Conservation (phyloP, 1,284 basidiomycete species). For the Ustilago trichophora region DNA sequence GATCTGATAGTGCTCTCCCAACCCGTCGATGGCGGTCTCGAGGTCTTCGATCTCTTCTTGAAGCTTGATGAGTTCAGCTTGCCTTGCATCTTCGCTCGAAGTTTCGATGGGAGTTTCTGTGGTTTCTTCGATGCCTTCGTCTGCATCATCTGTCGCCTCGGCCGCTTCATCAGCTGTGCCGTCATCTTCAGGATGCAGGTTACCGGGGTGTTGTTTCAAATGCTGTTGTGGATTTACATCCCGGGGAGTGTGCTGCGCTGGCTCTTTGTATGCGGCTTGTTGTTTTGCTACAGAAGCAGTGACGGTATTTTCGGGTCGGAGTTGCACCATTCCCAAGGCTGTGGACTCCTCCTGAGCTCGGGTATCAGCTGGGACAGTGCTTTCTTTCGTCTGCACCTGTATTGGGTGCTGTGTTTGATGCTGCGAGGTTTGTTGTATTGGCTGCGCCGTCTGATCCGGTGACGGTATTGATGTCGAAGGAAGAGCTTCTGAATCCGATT, state of each 20-base stretch:
- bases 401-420: background rate
- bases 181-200: background rate
- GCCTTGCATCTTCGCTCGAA: slow-evolving; percentile 33
- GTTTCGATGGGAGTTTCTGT: slow-evolving; percentile 22
- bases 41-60: slow-evolving; percentile 72
- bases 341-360: background rate
- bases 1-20: slow-evolving; percentile 77
- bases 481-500: background rate
- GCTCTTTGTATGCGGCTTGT: slow-evolving; percentile 8
- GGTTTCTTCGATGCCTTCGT: slow-evolving; percentile 14
- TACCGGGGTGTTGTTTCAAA: background rate
- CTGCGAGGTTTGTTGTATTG: background rate
- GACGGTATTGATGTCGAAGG: background rate
- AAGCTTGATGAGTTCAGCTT: slow-evolving; percentile 41
- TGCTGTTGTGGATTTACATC: background rate
- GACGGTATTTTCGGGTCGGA: no score
- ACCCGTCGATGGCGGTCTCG: slow-evolving; percentile 75
- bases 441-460: background rate
- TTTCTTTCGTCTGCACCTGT: background rate
- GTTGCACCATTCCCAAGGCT: background rate
- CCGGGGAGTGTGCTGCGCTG: background rate
- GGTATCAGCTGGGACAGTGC: background rate
- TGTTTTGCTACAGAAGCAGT: background rate
- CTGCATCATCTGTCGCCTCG: slow-evolving; percentile 16
- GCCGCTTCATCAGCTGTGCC: slow-evolving; percentile 6